A percentile compares a stretch with the other conserved stretches of the same genome.
These are phyloP conservation scores for Eucalyptus decipiens DNA, from an alignment of 345 rosid genomes.

Conservation along the genomic window DNA sequence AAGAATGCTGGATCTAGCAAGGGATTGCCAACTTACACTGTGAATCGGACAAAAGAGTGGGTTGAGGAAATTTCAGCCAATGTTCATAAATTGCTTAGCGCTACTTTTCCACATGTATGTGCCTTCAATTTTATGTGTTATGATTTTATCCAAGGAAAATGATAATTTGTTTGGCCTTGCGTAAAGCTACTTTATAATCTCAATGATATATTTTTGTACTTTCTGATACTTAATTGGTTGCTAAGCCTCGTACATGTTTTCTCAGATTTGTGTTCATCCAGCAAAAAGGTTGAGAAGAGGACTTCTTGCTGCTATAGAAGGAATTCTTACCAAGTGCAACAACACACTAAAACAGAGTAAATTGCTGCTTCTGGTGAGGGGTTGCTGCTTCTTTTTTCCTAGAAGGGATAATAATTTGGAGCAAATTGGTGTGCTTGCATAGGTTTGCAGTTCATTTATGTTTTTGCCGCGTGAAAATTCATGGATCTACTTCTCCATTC, in stretches of 20 bases:
- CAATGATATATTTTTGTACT: neutral
- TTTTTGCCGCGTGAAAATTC: neutral
- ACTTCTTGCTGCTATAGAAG: slow-evolving; percentile 57
- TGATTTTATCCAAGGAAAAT: neutral
- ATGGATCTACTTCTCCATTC: neutral
- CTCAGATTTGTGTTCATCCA: slow-evolving; percentile 78
- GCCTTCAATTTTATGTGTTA: neutral
- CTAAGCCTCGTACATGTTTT: neutral
- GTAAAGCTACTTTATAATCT: neutral
- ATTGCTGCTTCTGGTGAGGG: slow-evolving; percentile 71
- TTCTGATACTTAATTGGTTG: neutral
- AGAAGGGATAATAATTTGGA: neutral
- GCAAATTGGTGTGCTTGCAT: neutral
- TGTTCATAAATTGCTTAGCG: slow-evolving; percentile 56
- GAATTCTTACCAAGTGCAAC: slow-evolving; percentile 55
- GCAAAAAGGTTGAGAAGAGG: slow-evolving; percentile 53
- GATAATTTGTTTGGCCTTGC: neutral
- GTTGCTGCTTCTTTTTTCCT: neutral
- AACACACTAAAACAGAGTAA: slow-evolving; percentile 53
- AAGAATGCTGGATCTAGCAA: slow-evolving; percentile 4
- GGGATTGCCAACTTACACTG: slow-evolving; percentile 42
- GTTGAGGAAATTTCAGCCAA: slow-evolving; percentile 48
- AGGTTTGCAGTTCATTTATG: neutral
- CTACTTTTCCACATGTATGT: slow-evolving; percentile 79
- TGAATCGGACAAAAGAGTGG: slow-evolving; percentile 80